Evolutionary conservation across 352 stramenopile genomes (phyloP), one percentile per base, ranked within the genome.

Genomic region (Pythium pyrilobum): DNA sequence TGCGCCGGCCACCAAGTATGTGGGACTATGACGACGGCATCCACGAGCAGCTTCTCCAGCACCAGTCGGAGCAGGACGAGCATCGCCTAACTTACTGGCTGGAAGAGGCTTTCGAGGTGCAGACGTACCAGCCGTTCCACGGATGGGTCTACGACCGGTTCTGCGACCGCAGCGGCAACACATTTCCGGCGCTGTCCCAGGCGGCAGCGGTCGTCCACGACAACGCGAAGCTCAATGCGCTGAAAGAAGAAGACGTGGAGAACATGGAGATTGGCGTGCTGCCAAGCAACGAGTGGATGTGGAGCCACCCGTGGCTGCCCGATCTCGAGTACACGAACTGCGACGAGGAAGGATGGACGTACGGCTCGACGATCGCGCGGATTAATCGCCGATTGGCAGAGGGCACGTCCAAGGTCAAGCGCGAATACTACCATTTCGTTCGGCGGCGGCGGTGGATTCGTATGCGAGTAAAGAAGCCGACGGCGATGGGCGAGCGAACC

Each of bases 51-150:
- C 39, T 62, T 34, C 2, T 65, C 20, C 49, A 42, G 41, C 58
- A 61, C 24, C 44, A 67, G 25, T 32, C 28, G 21, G 20, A 52
- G 7, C 13, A 40, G 24, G 49, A 62, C 24, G 51, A 57, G 40
- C 51, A 62, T 45, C 52, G 48, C 39, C 87, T 92, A 69, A 71
- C 89, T 64, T 77, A 74, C 18, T 74, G 81, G 16, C 71, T 89
- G 20, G 84, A 95, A 47, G 84, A 95, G 55, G 81, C 77, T 18
- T 95, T 91, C 53, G 84, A 95, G 54, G 78, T 95, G 65, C 81
- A 95, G 62, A 68, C 69, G 34, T 69, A 91, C 56, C 80, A 92
- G 62, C 84, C 84, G 24, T 95, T 92, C 59, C 73, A 86, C 45
- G 79, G 79, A 13, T 92, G 81, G 81, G 54, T 71, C 27, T 82